Evolutionary conservation across 2,329 filamentous ascomycete species (phyloP), one percentile per base, ranked within the genome.

Genomic region (Dothideomycetidae sp.): DNA sequence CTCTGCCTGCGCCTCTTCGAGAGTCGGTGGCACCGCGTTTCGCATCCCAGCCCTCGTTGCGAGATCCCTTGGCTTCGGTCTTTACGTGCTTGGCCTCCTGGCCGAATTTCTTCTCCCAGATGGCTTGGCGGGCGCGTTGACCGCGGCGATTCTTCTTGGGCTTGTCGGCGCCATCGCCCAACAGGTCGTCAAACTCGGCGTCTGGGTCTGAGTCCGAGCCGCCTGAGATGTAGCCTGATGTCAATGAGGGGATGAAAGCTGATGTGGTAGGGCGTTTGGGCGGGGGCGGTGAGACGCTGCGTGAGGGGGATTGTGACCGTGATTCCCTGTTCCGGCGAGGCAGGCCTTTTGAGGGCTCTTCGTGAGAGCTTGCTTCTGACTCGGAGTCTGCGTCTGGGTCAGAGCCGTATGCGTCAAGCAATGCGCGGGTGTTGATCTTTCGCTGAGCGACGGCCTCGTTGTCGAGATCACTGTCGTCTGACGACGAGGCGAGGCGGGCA

Each of bases 51-150:
- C 70, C 72, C 23, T 57, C 55, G 46, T 72, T 35, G 10, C 31
- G 37, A 19, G 3, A 14, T 32, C n/a, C 32, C 15, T 33, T 11
- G 10, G 26, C 34, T 18, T 36, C 29, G 29, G 28, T 13, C 3
- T 12, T 2, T 28, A 37, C 9, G 36, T 43, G 42, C 15, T 43
- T 80, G 1, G 82, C 83, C 44, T 70, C 67, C 10, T 68, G 64
- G 34, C 81, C 81, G 54, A 69, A 88, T 53, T 86, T 88, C 61
- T 82, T 78, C 61, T 88, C 81, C 64, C 75, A 81, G 41, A 90
- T 79, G 15, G 75, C 72, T 52, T 81, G 79, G 5, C 82, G 72
- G n/a, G 78, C 80, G 30, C 75, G 70, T 58, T 92, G 82, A 3
- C 82, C 82, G 32, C 74, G 68, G 14, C 80, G 68, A 50, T 88